A percentile compares a stretch with the other conserved stretches of the same genome.
phyloP scores from a whole-genome alignment of 352 stramenopile species.

The Phytophthora pini region DNA sequence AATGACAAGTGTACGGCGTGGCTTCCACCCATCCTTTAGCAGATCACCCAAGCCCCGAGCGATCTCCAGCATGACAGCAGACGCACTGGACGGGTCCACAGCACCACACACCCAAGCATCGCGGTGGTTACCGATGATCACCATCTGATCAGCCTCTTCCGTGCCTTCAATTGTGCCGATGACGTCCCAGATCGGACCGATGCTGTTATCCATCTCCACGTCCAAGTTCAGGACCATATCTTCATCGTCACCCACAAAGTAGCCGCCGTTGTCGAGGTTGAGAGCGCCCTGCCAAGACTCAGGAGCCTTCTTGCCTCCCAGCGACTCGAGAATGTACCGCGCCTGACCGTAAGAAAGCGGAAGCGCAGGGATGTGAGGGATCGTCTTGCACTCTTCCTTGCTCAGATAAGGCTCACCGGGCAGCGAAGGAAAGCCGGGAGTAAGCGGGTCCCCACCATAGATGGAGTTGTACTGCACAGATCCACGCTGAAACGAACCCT shows the following conservation, averaged over 20 bases:
- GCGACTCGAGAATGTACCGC: constrained; percentile 66
- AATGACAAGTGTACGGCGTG: constrained; percentile 81
- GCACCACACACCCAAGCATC: constrained; percentile 87
- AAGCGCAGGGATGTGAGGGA: constrained; percentile 46
- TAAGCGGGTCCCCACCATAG: constrained; percentile 74
- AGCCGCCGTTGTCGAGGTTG: constrained; percentile 53
- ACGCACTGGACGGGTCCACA: constrained; percentile 76
- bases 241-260: constrained; percentile 76
- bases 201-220: constrained; percentile 78
- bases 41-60: constrained; percentile 74
- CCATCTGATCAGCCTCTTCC: constrained; percentile 63
- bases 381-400: constrained; percentile 54
- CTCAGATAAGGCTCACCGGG: constrained; percentile 45
- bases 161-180: constrained; percentile 67
- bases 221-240: constrained; percentile 69
- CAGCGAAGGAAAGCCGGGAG: constrained; percentile 54
- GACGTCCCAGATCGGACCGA: constrained; percentile 66
- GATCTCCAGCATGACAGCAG: constrained; percentile 84
- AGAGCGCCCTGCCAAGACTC: constrained; percentile 70
- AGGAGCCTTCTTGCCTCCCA: constrained; percentile 67
- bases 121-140: constrained; percentile 92
- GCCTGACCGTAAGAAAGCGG: constrained; percentile 88
- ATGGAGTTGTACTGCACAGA: constrained; percentile 87
- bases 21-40: constrained; percentile 72
- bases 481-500: constrained; percentile 85